Evolutionary conservation across 139 green algal species (phyloP).

Genomic region (Chlorella sp.): DNA sequence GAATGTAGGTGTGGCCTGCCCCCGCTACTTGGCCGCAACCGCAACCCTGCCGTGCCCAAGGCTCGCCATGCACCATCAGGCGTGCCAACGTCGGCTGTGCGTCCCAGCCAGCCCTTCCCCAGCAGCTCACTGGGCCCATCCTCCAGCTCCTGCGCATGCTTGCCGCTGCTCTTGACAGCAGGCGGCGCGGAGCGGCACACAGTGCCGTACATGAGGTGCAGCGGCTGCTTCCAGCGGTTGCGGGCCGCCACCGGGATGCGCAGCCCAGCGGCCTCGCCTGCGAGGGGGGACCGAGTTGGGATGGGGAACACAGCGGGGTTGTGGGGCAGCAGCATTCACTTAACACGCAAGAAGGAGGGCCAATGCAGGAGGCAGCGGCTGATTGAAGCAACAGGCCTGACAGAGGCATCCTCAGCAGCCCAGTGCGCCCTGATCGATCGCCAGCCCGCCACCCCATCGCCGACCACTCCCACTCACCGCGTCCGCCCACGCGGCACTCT

Average conservation of each 20-base stretch:
- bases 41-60: neutral
- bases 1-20: neutral
- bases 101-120: too few relatives aligned
- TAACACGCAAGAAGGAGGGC: too few relatives aligned
- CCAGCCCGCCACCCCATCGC: neutral
- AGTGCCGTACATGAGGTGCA: slow-evolving; percentile 46
- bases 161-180: slow-evolving; percentile 21
- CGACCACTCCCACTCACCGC: slow-evolving; percentile 50
- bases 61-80: neutral
- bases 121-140: slow-evolving; percentile 11
- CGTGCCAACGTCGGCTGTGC: neutral
- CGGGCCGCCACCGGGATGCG: slow-evolving; percentile 48
- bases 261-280: slow-evolving; percentile 59
- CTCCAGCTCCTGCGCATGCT: slow-evolving; percentile 38
- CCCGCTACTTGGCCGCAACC: neutral
- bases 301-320: neutral
- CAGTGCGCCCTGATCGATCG: too few relatives aligned
- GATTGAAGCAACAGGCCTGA: too few relatives aligned
- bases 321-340: neutral
- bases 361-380: slow-evolving; percentile 5
- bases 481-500: slow-evolving; percentile 69
- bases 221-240: slow-evolving; percentile 38
- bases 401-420: too few relatives aligned
- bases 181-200: slow-evolving; percentile 31
- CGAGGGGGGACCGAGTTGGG: neutral